A percentile compares a stretch with the other conserved stretches of the same genome.
Evolutionary conservation across 1,284 basidiomycete genomes (phyloP).

Genomic region (Moesziomyces globuligerus): DNA sequence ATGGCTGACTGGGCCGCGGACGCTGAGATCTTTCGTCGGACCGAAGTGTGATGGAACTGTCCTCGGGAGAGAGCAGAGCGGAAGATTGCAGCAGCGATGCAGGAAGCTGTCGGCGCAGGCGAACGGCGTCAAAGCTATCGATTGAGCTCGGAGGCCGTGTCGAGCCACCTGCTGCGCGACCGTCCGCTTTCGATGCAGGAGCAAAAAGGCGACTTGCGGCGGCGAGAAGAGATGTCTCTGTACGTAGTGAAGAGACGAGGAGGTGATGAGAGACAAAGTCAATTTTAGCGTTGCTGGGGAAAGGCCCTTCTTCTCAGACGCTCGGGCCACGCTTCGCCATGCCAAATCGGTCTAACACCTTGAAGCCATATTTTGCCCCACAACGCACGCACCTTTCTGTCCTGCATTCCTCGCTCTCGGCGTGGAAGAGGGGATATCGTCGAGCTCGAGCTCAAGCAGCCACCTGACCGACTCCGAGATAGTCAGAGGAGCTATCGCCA

Average conservation of each 20-base stretch:
- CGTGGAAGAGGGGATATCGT: neutral
- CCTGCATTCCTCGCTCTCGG: neutral
- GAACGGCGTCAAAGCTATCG: slow-evolving; percentile 5
- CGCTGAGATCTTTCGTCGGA: neutral
- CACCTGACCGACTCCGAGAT: slow-evolving; percentile 4
- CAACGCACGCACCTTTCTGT: neutral
- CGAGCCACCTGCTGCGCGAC: neutral
- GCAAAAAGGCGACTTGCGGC: slow-evolving; percentile 13
- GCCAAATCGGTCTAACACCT: neutral
- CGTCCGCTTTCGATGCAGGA: neutral
- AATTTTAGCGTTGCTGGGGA: too few species aligned
- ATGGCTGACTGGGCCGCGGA: neutral
- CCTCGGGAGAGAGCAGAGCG: slow-evolving; percentile 18
- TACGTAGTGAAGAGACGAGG: neutral
- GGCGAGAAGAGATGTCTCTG: slow-evolving; percentile 10
- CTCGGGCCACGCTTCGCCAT: neutral
- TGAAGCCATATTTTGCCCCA: neutral
- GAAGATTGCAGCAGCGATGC: slow-evolving; percentile 25
- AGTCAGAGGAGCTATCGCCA: slow-evolving; percentile 3
- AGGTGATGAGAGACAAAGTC: neutral
- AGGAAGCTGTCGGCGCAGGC: slow-evolving; percentile 7
- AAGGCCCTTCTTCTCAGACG: neutral
- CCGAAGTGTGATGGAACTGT: slow-evolving; percentile 18
- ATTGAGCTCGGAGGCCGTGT: neutral
- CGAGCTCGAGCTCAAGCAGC: slow-evolving; percentile 16